phyloP scores from a whole-genome alignment of 2,329 filamentous ascomycete genomes.

The Pestalotiopsis sp. region DNA sequence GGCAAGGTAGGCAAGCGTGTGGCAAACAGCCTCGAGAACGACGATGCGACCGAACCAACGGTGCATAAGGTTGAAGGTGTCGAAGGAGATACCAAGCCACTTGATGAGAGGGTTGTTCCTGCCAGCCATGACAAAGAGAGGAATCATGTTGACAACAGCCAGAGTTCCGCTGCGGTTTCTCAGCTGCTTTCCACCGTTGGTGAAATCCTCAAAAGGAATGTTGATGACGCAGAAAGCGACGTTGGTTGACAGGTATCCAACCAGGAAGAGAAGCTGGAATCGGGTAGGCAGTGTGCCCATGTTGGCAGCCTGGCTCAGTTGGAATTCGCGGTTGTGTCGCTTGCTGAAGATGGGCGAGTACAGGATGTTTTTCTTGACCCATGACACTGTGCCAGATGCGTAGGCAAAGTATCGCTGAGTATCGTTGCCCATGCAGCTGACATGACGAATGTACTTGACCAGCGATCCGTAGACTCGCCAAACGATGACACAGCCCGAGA shows the following conservation, averaged over 20 bases:
- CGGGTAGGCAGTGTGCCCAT: conserved; percentile 81
- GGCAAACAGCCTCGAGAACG: conserved; percentile 68
- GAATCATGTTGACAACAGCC: conserved; percentile 76
- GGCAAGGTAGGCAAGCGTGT: conserved; percentile 64
- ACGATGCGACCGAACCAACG: conserved; percentile 81
- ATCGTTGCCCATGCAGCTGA: conserved; percentile 78
- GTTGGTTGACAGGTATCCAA: conserved; percentile 72
- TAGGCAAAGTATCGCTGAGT: conserved; percentile 78
- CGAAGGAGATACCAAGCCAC: conserved; percentile 74
- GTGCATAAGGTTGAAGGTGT: conserved; percentile 82
- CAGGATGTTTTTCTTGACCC: conserved; percentile 68
- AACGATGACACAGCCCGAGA: conserved; percentile 65
- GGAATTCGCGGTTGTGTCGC: conserved; percentile 76
- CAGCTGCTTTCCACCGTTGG: conserved; percentile 50
- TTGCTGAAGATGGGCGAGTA: conserved; percentile 75
- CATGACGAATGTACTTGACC: conserved; percentile 69
- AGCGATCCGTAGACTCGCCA: conserved; percentile 68
- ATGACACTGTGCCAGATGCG: conserved; percentile 56
- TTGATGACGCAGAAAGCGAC: conserved; percentile 74
- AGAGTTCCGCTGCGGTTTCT: conserved; percentile 73
- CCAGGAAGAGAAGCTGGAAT: conserved; percentile 72
- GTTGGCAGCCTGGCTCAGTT: conserved; percentile 68
- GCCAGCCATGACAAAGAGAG: conserved; percentile 73
- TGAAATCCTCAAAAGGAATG: conserved; percentile 60
- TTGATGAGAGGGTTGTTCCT: conserved; percentile 79